Evolutionary conservation across 1,284 basidiomycete species (phyloP), one percentile per base, ranked within the genome.

Genomic region (Ganoderma lingzhi): DNA sequence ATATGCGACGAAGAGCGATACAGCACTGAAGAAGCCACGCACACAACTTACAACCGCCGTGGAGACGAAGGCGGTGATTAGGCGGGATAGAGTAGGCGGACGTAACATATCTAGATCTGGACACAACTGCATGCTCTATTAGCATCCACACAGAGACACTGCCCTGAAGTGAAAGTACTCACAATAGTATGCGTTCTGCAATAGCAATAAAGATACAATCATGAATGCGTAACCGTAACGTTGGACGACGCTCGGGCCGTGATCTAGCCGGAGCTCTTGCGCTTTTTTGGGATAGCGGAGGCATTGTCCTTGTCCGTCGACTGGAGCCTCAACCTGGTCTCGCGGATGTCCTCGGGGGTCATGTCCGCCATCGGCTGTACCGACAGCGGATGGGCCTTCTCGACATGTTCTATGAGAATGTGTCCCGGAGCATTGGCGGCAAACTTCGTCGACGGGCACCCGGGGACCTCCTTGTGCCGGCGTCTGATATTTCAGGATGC

Each of bases 321-420:
- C 48, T n/a, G 28, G 55, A 55, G 35, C 37, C 63, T 28, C 41
- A 37, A 41, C 19, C 60, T 56, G 53, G 51, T 53, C n/a, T 56
- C 44, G 35, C 66, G 66, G 44, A 78, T 71, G 60, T 76, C 56
- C 35, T 63, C 63, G 2, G 67, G 60, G 3, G 59, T 41, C 71
- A 78, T 73, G 42, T 42, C 42, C 45, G 76, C 42, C 30, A 76
- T 65, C 30, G 32, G 35, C 62, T 71, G 63, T 58, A 64, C 66
- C 58, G 70, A 62, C 15, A 5, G 6, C 28, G 76, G 76, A 62
- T 78, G 76, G 66, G 67, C 72, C 39, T 55, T 58, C 62, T 70
- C 66, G 64, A 69, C 70, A 61, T 78, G 76, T 45, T 68, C 70
- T 12, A 56, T 66, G 42, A 75, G 58, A 10, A 39, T 39, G 3